Conservation (phyloP, 305 asterid species). For the Withania somnifera region DNA sequence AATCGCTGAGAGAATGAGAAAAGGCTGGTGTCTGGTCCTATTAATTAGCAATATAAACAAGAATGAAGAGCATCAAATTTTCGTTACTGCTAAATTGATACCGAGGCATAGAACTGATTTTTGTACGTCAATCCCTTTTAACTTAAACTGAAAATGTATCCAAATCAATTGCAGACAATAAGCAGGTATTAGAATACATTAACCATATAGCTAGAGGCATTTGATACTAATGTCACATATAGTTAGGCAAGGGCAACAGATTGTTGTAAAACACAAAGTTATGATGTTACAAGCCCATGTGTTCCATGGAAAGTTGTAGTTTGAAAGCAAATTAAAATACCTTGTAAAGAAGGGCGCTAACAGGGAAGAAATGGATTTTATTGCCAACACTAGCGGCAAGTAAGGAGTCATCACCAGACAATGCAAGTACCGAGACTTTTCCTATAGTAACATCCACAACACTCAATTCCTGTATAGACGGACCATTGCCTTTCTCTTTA, state of each 20-base stretch:
- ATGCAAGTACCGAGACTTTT: slow-evolving; percentile 46
- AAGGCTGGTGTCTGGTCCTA: slow-evolving; percentile 71
- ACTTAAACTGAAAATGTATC: not conserved
- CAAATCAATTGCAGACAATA: not conserved
- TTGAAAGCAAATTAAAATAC: slow-evolving; percentile 23
- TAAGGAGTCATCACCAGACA: slow-evolving; percentile 59
- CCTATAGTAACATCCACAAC: slow-evolving; percentile 52
- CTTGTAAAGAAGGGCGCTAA: slow-evolving; percentile 71
- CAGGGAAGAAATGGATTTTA: slow-evolving; percentile 57
- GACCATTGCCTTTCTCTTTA: slow-evolving; percentile 37
- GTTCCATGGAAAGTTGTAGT: not conserved
- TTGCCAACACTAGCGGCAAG: slow-evolving; percentile 57
- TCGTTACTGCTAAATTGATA: not conserved
- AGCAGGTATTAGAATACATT: not conserved
- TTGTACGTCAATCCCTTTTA: not conserved
- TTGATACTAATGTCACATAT: not conserved
- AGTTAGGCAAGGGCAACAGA: not conserved
- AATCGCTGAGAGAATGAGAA: slow-evolving; percentile 52
- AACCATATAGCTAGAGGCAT: not conserved
- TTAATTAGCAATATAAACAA: not conserved
- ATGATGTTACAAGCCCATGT: not conserved
- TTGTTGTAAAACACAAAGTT: not conserved
- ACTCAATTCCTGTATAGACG: slow-evolving; percentile 47
- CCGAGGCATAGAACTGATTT: not conserved
- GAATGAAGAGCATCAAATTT: not conserved